Evolutionary conservation across 345 rosid species (phyloP).

Genomic region (Hypericum androsaemum): DNA sequence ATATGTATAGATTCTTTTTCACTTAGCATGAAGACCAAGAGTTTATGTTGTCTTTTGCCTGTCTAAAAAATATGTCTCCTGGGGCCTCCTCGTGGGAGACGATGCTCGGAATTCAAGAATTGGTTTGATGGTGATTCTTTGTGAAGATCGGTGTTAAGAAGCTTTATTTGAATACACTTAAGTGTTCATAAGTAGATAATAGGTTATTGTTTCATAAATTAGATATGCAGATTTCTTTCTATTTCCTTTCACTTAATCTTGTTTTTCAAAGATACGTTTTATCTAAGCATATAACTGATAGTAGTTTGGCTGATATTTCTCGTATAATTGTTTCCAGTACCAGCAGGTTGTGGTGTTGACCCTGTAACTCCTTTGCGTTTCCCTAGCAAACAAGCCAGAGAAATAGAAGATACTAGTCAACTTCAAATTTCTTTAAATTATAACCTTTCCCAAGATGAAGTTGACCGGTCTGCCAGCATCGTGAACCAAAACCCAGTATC

Average conservation of each 20-base stretch:
- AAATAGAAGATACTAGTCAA: conserved; percentile 34
- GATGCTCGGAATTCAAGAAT: too few relatives aligned
- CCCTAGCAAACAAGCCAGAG: conserved; percentile 46
- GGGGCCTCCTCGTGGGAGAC: too few relatives aligned
- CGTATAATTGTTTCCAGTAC: conserved; percentile 16
- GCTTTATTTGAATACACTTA: too few relatives aligned
- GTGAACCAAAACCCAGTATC: conserved; percentile 53
- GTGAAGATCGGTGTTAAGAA: too few relatives aligned
- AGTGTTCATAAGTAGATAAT: too few relatives aligned
- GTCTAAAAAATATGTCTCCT: too few relatives aligned
- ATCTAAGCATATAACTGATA: neutral
- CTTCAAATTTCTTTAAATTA: conserved; percentile 30
- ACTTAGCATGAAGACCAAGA: too few relatives aligned
- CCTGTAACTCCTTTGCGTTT: conserved; percentile 29
- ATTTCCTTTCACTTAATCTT: neutral
- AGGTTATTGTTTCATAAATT: too few relatives aligned
- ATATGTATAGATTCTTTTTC: neutral
- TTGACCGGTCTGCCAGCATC: conserved; percentile 29
- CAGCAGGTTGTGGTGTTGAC: conserved; percentile 35
- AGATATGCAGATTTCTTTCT: too few relatives aligned
- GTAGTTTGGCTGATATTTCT: conserved; percentile 11
- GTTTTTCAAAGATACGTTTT: neutral
- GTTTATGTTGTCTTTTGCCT: too few relatives aligned
- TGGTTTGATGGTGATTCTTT: too few relatives aligned
- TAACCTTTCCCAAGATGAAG: conserved; percentile 33